Conservation (phyloP, 225 moss, liverwort and hornwort species). For the Pseudisothecium myosuroides region DNA sequence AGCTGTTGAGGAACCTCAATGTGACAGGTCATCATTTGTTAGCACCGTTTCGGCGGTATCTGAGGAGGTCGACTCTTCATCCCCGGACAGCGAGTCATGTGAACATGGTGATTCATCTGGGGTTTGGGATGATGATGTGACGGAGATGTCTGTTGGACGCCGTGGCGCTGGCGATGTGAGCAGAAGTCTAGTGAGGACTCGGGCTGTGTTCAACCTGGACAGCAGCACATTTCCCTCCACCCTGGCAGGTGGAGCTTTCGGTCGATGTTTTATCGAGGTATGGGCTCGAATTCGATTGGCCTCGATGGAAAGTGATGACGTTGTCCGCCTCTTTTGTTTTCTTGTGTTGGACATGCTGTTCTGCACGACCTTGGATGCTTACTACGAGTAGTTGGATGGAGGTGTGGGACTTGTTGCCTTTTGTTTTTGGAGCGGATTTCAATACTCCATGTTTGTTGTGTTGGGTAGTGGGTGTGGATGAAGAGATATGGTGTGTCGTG, state of each 20-base stretch:
- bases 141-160: neutral
- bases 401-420: no score
- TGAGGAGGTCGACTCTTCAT: neutral
- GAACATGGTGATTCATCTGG: neutral
- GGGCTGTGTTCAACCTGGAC: constrained; percentile 9
- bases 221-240: constrained; percentile 8
- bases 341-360: neutral
- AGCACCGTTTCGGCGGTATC: neutral
- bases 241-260: constrained; percentile 21
- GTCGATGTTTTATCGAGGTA: constrained; percentile 92
- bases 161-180: neutral
- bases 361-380: neutral
- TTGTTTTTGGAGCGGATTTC: neutral
- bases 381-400: neutral
- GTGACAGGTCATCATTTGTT: neutral
- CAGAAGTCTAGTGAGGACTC: neutral
- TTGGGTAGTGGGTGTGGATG: neutral
- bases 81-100: neutral
- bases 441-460: neutral
- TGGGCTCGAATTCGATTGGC: neutral
- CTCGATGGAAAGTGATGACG: neutral
- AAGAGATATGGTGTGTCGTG: neutral
- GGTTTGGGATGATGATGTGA: neutral
- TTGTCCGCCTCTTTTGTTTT: neutral
- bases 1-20: neutral